Evolutionary conservation across 2,329 filamentous ascomycete genomes (phyloP).

Genomic region (Stagonosporopsis chrysanthemi): DNA sequence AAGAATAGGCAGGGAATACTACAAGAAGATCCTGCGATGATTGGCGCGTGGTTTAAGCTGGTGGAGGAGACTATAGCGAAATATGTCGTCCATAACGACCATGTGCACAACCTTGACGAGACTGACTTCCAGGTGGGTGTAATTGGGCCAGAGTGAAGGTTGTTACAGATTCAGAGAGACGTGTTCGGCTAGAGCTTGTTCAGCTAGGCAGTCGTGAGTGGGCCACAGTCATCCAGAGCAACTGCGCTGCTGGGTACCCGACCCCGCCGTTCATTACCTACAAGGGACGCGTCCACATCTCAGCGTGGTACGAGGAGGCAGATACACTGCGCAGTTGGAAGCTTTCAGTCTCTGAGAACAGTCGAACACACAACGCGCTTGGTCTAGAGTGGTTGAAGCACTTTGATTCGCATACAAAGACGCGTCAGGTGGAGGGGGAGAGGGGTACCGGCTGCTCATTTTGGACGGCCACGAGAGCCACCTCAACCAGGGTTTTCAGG

Average conservation of each 20-base stretch:
- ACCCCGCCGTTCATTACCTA: too few relatives aligned
- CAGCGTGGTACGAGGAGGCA: slow-evolving; percentile 32
- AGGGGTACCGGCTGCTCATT: slow-evolving; percentile 24
- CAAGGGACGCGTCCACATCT: slow-evolving; percentile 22
- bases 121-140: too few relatives aligned
- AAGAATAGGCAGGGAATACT: slow-evolving; percentile 15
- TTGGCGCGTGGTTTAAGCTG: slow-evolving; percentile 16
- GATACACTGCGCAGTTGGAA: slow-evolving; percentile 21
- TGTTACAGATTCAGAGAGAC: too few relatives aligned
- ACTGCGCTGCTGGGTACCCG: too few relatives aligned
- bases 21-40: slow-evolving; percentile 17
- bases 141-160: too few relatives aligned
- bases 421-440: slow-evolving; percentile 7
- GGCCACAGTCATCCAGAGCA: too few relatives aligned
- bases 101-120: slow-evolving; percentile 28
- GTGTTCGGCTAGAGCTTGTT: too few relatives aligned
- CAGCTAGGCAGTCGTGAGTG: too few relatives aligned
- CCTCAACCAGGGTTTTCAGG: slow-evolving; percentile 19
- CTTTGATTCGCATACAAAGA: slow-evolving; percentile 23
- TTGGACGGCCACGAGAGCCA: slow-evolving; percentile 24
- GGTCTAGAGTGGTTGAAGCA: slow-evolving; percentile 26
- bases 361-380: slow-evolving; percentile 24
- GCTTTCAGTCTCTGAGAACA: slow-evolving; percentile 22
- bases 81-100: slow-evolving; percentile 15
- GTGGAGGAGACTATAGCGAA: slow-evolving; percentile 15